phyloP scores from a whole-genome alignment of 1,139 yeast species.

The Candida pseudocylindracea region DNA sequence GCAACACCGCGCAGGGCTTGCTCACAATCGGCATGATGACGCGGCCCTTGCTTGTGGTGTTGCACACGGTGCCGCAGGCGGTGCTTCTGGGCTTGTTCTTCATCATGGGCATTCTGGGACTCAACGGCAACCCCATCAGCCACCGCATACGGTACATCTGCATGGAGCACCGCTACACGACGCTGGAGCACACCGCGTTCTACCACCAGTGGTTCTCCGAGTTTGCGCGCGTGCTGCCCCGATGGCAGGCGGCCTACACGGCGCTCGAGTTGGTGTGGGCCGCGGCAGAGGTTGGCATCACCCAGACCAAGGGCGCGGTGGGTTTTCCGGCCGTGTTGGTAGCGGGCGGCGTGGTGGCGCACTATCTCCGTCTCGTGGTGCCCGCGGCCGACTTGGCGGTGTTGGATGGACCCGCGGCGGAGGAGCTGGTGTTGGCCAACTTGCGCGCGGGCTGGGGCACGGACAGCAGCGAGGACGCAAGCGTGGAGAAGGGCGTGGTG shows the following conservation, averaged over 20 bases:
- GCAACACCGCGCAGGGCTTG: constrained; percentile 69
- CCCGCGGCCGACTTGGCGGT: constrained; percentile 33
- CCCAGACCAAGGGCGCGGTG: constrained; percentile 76
- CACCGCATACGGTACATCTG: constrained; percentile 39
- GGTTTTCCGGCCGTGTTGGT: constrained; percentile 77
- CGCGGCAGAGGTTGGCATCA: constrained; percentile 65
- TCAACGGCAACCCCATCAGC: constrained; percentile 44
- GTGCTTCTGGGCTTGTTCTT: constrained; percentile 82
- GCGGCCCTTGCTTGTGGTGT: constrained; percentile 58
- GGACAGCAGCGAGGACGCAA: too few species aligned
- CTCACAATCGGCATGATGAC: constrained; percentile 77
- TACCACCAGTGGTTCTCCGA: constrained; percentile 6
- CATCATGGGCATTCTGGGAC: constrained; percentile 76
- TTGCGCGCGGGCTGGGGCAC: constrained; percentile 3
- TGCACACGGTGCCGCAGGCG: constrained; percentile 84
- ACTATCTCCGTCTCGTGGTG: constrained; percentile 40
- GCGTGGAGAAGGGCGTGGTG: too few species aligned
- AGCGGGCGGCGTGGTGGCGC: constrained; percentile 34
- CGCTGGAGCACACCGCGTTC: constrained; percentile 10
- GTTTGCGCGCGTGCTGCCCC: neutral
- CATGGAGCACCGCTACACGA: constrained; percentile 28
- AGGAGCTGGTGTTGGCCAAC: constrained; percentile 24
- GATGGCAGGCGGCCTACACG: constrained; percentile 30
- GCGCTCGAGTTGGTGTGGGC: constrained; percentile 41
- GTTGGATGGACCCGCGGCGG: constrained; percentile 60